Base-by-base conservation (phyloP, 352 stramenopile species). In the Phytopythium delawarense region DNA sequence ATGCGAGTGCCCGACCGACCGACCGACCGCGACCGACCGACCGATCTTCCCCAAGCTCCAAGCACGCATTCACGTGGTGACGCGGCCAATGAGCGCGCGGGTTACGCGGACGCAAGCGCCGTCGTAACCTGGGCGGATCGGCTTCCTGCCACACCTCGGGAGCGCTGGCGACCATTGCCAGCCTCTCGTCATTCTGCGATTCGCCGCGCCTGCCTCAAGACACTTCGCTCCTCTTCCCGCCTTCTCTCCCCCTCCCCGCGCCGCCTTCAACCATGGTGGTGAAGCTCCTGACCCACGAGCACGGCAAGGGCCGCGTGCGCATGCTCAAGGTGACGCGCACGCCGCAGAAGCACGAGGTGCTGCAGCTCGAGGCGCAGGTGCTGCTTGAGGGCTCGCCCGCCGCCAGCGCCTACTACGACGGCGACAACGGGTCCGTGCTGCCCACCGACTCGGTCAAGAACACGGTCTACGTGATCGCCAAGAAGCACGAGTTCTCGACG, bases 381-480 rank as follows among this genome's bases (percentile, higher is more conserved):
- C 70, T 96, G 49, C 74, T 97, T 35, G 81, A 95, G 60, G 89
- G 89, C 34, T 64, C 65, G n/a, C 82, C 82, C 7, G 87, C 85
- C 34, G 79, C 90, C 61, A 73, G 69, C 55, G 84, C 84, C 30
- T 97, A 96, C 74, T 89, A 88, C 59, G 64, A 84, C 56, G 88
- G 84, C 61, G 87, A 97, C 75, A 97, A 97, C 65, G 73, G 77
- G 48, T 70, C 73, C 25, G 87, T 97, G 64, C 71, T 97, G 48
- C 84, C 88, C 46, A 97, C 89, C 7, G 89, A 97, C 70, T 96
- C 89, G 62, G 76, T 94, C 71, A 97, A 97, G 76, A 97, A 97
- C 71, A 95, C 88, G 40, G 83, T 96, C 32, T 96, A 94, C 69
- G 82, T 89, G 61, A 53, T 96, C 42, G 88, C 87, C 40, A 96